phyloP scores from a whole-genome alignment of 106 monocot species.

The Triglochin maritima region DNA sequence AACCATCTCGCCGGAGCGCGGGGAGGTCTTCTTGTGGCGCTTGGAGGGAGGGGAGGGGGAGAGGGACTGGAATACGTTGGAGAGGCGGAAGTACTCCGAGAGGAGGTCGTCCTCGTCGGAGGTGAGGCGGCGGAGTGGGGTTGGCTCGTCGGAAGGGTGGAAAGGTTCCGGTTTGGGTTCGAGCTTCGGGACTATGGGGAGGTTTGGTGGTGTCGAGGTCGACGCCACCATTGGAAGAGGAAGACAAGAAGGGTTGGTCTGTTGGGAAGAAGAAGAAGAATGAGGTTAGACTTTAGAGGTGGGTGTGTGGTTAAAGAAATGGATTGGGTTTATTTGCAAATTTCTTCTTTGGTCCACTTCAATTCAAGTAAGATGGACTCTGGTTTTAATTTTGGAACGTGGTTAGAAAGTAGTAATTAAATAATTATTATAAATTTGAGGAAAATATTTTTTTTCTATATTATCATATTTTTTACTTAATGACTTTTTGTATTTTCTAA shows the following conservation, averaged over 20 bases:
- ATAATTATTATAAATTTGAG: no score
- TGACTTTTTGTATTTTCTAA: no score
- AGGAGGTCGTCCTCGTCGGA: conserved; percentile 9
- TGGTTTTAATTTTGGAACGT: no score
- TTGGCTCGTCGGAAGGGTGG: not conserved
- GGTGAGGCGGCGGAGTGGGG: not conserved
- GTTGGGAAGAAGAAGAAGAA: not conserved
- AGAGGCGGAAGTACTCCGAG: conserved; percentile 14
- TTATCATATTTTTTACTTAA: no score
- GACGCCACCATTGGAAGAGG: not conserved
- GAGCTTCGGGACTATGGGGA: not conserved
- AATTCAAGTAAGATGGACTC: no score
- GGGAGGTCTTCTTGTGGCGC: conserved; percentile 3
- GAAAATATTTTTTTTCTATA: no score
- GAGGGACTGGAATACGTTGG: conserved; percentile 9
- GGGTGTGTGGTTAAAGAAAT: no score
- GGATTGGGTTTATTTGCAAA: no score
- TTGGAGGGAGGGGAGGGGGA: not conserved
- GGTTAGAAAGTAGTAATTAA: no score
- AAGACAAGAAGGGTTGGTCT: not conserved
- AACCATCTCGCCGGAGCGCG: conserved; percentile 14
- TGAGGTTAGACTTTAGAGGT: no score
- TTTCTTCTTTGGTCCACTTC: no score
- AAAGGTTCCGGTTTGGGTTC: conserved; percentile 9
- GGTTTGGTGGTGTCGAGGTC: not conserved